A percentile compares a stretch with the other conserved stretches of the same genome.
Conservation (phyloP, 116 monocot genomes). For the Posidonia oceanica region DNA sequence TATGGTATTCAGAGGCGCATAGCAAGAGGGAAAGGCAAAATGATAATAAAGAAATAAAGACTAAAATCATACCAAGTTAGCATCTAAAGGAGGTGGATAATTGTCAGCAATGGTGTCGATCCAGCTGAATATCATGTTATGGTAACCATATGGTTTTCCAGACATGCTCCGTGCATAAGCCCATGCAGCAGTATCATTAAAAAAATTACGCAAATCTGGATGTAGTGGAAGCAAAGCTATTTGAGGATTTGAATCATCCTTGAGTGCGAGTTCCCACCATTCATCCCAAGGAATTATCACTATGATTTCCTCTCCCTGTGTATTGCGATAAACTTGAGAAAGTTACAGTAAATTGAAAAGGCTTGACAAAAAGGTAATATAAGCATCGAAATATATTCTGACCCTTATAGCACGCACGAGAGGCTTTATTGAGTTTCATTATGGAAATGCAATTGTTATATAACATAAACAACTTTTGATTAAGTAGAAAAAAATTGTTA, state of each 20-base stretch:
- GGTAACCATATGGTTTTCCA: constrained; percentile 76
- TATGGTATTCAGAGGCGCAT: neutral
- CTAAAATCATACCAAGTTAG: constrained; percentile 48
- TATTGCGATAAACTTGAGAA: neutral
- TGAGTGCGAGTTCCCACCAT: constrained; percentile 73
- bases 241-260: constrained; percentile 73
- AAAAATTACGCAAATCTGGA: constrained; percentile 59
- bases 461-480: no score
- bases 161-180: constrained; percentile 68
- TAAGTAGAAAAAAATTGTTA: no score
- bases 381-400: neutral
- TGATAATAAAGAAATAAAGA: neutral
- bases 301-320: constrained; percentile 89
- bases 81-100: constrained; percentile 73
- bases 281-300: constrained; percentile 85
- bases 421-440: neutral
- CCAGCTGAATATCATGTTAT: constrained; percentile 96
- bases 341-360: no score
- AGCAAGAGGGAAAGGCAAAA: neutral
- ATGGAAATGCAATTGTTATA: no score
- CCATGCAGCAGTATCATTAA: constrained; percentile 80
- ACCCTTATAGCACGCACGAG: neutral
- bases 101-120: constrained; percentile 72
- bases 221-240: constrained; percentile 74
- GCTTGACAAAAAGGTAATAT: no score